Conservation (phyloP, 805 yeast species). For the Candida khao-thaluensis region DNA sequence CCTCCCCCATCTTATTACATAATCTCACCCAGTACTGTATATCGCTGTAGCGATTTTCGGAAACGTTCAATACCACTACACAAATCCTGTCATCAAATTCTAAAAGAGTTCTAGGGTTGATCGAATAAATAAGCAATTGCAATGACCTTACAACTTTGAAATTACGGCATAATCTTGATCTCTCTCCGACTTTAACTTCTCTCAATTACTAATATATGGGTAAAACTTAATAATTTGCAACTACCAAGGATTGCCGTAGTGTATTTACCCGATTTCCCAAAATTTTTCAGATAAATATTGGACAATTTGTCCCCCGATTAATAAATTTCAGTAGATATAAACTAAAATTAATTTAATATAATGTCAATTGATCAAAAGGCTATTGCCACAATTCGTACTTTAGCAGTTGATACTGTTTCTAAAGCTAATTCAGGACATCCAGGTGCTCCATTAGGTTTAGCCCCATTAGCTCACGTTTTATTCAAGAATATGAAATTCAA, state of each 20-base stretch:
- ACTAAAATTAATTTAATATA: conserved; percentile 10
- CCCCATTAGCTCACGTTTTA: conserved; percentile 90
- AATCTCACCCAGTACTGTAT: neutral
- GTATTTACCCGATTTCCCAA: conserved; percentile 4
- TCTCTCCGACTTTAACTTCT: too few species aligned
- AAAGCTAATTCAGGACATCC: conserved; percentile 97
- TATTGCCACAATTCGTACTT: conserved; percentile 81
- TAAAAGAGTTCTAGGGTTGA: too few species aligned
- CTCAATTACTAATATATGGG: too few species aligned
- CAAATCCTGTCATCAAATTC: neutral
- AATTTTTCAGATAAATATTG: conserved; percentile 8
- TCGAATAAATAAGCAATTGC: neutral
- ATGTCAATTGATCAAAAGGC: conserved; percentile 65
- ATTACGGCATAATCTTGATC: too few species aligned
- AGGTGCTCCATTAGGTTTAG: conserved; percentile 98
- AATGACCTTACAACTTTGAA: too few species aligned
- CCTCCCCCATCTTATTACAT: conserved; percentile 2
- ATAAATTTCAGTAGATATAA: conserved; percentile 1
- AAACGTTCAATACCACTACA: conserved; percentile 5
- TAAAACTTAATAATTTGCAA: too few species aligned
- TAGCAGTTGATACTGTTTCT: conserved; percentile 84
- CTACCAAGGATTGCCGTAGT: neutral
- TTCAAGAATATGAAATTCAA: conserved; percentile 80
- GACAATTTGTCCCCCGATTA: conserved; percentile 5
- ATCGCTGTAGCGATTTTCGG: conserved; percentile 5